Evolutionary conservation across 305 asterid genomes (phyloP), one percentile per base, ranked within the genome.

Genomic region (Fraxinus sp.): DNA sequence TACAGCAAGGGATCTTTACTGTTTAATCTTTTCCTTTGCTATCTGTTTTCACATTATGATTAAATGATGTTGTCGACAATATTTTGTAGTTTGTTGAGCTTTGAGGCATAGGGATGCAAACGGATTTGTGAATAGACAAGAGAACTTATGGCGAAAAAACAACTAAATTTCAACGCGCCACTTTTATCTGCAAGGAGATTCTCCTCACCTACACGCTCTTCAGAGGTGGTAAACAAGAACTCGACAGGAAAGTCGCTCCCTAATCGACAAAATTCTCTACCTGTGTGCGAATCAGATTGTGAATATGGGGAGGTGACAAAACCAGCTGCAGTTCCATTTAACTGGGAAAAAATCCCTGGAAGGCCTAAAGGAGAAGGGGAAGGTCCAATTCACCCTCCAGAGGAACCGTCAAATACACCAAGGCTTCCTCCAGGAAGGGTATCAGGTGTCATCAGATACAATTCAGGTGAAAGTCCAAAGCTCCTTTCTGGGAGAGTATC

Each of bases 331-430:
- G 94, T 95, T 78, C 98, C 98, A 1, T 95, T 95, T 83, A 82
- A 88, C 77, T 95, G 98, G 98, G 98, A 95, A 85, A 87, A 91
- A 80, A 88, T 83, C 81, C 98, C 98, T 2, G 98, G 98, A 11
- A 87, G 90, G 82, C 90, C 94, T 24, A 95, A 93, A 84, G 84
- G 81, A 24, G 91, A 87, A 46, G 77, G 20, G 36, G 89, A 86
- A 77, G 86, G 82, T 72, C 90, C 52, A 68, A 33, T 80, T 2
- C 88, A 78, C 32, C 85, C 86, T 13, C 91, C 91, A 13, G 90
- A 89, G 46, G 90, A 89, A 68, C 84, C 89, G 3, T 83, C 90
- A 30, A 87, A 83, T 37, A 89, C 95, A n/a, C 97, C 98, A 0
- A 92, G 86, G 74, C 92, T 87, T 10, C 93, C 90, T 77, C 93